Evolutionary conservation across 805 yeast species (phyloP), one percentile per base, ranked within the genome.

Genomic region (Blastobotrys terrestris): DNA sequence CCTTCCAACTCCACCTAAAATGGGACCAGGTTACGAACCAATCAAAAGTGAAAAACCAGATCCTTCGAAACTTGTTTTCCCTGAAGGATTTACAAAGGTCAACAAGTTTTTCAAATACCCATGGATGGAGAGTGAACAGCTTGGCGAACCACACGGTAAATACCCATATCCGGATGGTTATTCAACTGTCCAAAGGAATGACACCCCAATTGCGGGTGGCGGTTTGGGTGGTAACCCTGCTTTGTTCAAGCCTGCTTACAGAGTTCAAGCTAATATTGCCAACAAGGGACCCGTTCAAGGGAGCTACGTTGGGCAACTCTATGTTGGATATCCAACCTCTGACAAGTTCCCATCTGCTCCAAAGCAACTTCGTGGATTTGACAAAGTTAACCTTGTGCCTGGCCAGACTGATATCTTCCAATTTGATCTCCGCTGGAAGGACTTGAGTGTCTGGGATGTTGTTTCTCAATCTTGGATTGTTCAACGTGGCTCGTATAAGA

Each of bases 391-490:
- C 52, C 60, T 79, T 39, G 70, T 68, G 19, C 68, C 77, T 7
- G 79, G 79, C 0, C 67, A 67, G 26, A 56, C 69, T 0, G 66
- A 64, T 2, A 61, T 62, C 19, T 70, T 77, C 4, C 61, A 59
- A n/a, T 80, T 80, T 58, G 71, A 73, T 44, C 66, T 81, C n/a
- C 63, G 71, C 53, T 74, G 79, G 60, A 70, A 82, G 52, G 85
- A 81, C 63, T 66, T 81, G 55, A 72, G 81, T 52, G 69, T 75
- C 20, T 81, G 84, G 84, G 83, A 80, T 60, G 69, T 77, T 0
- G 71, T 63, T 18, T 70, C 74, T n/a, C 82, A 79, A 61, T 77
- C 79, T 57, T 81, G 85, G 85, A 67, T 77, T 21, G 75, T 80
- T 39, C 79, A 75, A 58, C 75, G 77, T 8, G 86, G 85, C 2